phyloP scores from a whole-genome alignment of 2,329 filamentous ascomycete genomes.

The Curvularia eragrostidis region DNA sequence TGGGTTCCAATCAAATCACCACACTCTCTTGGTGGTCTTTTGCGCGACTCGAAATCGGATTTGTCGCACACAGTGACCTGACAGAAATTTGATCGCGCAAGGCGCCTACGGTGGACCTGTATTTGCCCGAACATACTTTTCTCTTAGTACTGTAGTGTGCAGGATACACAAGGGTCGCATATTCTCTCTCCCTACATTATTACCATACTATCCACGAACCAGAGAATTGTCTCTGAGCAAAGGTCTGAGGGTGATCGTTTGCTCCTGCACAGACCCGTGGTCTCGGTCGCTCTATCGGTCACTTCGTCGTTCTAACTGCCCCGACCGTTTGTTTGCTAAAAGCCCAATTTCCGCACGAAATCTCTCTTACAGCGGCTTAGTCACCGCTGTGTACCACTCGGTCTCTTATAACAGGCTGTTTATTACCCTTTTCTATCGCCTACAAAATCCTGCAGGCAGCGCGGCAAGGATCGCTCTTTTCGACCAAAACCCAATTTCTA shows the following conservation, averaged over 20 bases:
- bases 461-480: neutral
- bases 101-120: too few species aligned
- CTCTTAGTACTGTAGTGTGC: too few species aligned
- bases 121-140: too few species aligned
- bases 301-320: neutral
- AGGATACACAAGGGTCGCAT: neutral
- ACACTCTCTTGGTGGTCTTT: neutral
- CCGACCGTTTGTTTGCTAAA: constrained; percentile 15
- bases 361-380: neutral
- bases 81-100: too few species aligned
- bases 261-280: neutral
- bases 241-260: neutral
- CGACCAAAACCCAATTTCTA: neutral
- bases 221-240: neutral
- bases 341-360: neutral
- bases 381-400: neutral
- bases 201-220: neutral
- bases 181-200: neutral
- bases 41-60: neutral
- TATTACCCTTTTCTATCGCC: neutral
- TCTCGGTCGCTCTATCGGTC: neutral
- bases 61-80: too few species aligned
- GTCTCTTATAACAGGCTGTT: neutral
- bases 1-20: constrained; percentile 1
- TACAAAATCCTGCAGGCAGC: neutral